A percentile compares a stretch with the other conserved stretches of the same genome.
phyloP scores from a whole-genome alignment of 1,284 basidiomycete genomes.

The Fomitopsis pinicola region DNA sequence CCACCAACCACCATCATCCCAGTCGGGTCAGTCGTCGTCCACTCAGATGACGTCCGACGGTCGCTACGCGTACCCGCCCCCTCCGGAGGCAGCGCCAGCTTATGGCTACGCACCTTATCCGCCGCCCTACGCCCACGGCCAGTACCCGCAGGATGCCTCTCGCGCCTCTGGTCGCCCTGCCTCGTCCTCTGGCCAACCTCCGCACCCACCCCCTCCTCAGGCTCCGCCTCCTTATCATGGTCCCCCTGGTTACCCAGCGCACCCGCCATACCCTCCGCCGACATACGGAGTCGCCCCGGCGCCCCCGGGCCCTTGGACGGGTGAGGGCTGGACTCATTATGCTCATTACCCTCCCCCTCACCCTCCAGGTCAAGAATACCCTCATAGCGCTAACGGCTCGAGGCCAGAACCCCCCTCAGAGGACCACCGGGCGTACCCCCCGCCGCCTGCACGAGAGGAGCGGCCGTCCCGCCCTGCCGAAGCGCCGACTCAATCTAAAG shows the following conservation, averaged over 20 bases:
- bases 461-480: conserved; percentile 17
- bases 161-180: conserved; percentile 33
- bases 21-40: conserved; percentile 7
- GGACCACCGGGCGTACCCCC: conserved; percentile 20
- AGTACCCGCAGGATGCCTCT: conserved; percentile 33
- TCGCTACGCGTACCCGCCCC: conserved; percentile 52
- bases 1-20: conserved; percentile 14
- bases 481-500: conserved; percentile 14
- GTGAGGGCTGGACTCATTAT: conserved; percentile 28
- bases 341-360: conserved; percentile 22
- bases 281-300: conserved; percentile 29
- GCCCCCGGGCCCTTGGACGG: conserved; percentile 29
- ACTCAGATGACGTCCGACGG: conserved; percentile 49
- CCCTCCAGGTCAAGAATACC: conserved; percentile 21
- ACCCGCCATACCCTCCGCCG: conserved; percentile 27
- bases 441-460: conserved; percentile 24
- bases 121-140: conserved; percentile 35
- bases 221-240: conserved; percentile 28
- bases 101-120: conserved; percentile 50
- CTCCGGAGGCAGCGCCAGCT: conserved; percentile 38
- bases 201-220: conserved; percentile 25
- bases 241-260: conserved; percentile 20
- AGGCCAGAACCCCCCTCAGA: conserved; percentile 25
- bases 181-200: conserved; percentile 36
- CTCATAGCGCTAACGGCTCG: conserved; percentile 30